Conservation (phyloP, 169 alveolate genomes). For the Eimeria acervulina region DNA sequence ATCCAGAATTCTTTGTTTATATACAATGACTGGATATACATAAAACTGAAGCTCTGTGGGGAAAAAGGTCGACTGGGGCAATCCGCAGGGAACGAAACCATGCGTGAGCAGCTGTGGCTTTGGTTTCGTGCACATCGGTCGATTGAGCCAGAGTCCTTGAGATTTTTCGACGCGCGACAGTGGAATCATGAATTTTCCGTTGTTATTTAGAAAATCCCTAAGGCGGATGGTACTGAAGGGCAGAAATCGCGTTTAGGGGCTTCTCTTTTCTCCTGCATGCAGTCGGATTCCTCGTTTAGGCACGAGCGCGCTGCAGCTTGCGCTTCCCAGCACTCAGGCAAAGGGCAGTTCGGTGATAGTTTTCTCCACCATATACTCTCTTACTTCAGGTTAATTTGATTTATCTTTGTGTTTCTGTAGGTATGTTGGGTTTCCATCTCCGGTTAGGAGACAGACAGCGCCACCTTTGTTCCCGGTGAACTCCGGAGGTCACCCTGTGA, state of each 20-base stretch:
- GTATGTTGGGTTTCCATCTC: too few relatives aligned
- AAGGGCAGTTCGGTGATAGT: not conserved
- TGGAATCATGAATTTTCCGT: not conserved
- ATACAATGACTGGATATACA: not conserved
- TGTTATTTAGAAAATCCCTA: not conserved
- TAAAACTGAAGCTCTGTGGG: not conserved
- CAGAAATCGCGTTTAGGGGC: not conserved
- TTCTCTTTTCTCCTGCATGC: not conserved
- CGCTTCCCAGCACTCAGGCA: not conserved
- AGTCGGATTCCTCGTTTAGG: not conserved
- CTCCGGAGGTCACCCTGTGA: slow-evolving; percentile 6
- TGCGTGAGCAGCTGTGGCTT: not conserved
- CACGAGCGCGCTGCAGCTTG: not conserved
- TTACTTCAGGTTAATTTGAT: too few relatives aligned
- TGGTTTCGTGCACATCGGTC: not conserved
- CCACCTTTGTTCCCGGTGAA: not conserved
- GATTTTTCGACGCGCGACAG: not conserved
- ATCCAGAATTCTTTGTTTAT: not conserved
- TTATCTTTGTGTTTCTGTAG: too few relatives aligned
- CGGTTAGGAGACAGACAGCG: not conserved
- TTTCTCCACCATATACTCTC: not conserved
- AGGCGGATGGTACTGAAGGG: not conserved
- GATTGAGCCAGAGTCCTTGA: not conserved
- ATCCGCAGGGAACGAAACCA: not conserved
- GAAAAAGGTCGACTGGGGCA: not conserved